A percentile compares a stretch with the other conserved stretches of the same genome.
Conservation (phyloP, 140 eudicot species). For the Senecio squalidus region DNA sequence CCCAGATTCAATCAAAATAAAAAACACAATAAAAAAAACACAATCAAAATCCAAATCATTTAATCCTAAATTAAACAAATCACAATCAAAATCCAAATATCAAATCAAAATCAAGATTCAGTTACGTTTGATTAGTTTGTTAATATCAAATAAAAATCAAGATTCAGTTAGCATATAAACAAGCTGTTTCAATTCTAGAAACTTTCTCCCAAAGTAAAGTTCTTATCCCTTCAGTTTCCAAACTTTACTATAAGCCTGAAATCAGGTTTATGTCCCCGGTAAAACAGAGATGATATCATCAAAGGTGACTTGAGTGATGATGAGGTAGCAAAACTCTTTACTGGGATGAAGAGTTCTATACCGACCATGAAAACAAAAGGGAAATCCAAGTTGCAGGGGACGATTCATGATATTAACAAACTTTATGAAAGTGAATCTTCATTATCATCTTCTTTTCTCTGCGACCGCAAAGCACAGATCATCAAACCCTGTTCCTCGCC, state of each 20-base stretch:
- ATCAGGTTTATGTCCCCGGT: neutral
- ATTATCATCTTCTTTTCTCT: too few species aligned
- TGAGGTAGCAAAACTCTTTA: slow-evolving; percentile 26
- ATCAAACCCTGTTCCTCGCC: too few species aligned
- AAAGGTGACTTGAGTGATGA: slow-evolving; percentile 1
- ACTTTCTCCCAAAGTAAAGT: neutral
- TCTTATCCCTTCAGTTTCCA: neutral
- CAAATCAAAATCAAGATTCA: too few species aligned
- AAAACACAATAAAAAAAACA: too few species aligned
- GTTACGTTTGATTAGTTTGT: too few species aligned
- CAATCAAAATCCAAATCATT: too few species aligned
- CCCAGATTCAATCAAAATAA: too few species aligned
- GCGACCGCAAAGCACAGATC: too few species aligned
- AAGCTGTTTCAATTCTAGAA: neutral
- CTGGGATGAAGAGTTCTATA: slow-evolving; percentile 10
- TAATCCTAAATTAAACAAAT: too few species aligned
- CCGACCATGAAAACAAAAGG: neutral
- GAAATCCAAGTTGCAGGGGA: neutral
- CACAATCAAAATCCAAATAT: too few species aligned
- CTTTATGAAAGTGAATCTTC: neutral
- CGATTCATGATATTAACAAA: neutral
- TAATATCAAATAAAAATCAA: too few species aligned
- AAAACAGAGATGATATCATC: slow-evolving; percentile 1
- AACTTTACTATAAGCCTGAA: neutral
- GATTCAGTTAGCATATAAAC: neutral